Evolutionary conservation across 305 asterid genomes (phyloP).

Genomic region (Solanum chacoense): DNA sequence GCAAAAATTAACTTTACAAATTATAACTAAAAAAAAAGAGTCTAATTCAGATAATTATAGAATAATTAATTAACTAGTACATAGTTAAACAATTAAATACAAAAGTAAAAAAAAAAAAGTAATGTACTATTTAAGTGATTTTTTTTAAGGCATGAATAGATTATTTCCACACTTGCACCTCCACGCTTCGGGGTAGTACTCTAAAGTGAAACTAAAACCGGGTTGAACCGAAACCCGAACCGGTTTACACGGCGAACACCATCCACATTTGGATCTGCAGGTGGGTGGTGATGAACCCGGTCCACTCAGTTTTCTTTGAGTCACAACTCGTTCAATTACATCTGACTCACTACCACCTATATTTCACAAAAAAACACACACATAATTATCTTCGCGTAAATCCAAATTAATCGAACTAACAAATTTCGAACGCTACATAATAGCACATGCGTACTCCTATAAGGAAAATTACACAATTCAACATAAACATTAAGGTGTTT

Average conservation of each 20-base stretch:
- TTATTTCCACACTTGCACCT: constrained; percentile 75
- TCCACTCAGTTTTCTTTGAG: constrained; percentile 45
- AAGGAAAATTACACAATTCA: not conserved
- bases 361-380: not conserved
- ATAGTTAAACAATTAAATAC: not conserved
- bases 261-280: constrained; percentile 75
- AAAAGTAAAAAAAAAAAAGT: not conserved
- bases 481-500: not conserved
- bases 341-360: constrained; percentile 1
- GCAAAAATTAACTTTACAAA: not conserved
- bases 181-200: constrained; percentile 94
- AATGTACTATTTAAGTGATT: not conserved
- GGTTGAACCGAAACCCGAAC: constrained; percentile 80
- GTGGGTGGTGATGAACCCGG: constrained; percentile 76
- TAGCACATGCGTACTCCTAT: not conserved
- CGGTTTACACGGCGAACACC: constrained; percentile 59
- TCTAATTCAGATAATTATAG: not conserved
- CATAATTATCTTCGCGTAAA: not conserved
- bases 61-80: not conserved
- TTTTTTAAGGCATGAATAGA: constrained; percentile 49
- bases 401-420: not conserved
- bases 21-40: not conserved
- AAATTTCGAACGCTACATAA: not conserved
- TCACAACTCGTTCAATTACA: constrained; percentile 11
- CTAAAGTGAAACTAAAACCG: constrained; percentile 50